Evolutionary conservation across 192 early-diverging fungal species (phyloP).

Genomic region (Umbelopsis sp.): DNA sequence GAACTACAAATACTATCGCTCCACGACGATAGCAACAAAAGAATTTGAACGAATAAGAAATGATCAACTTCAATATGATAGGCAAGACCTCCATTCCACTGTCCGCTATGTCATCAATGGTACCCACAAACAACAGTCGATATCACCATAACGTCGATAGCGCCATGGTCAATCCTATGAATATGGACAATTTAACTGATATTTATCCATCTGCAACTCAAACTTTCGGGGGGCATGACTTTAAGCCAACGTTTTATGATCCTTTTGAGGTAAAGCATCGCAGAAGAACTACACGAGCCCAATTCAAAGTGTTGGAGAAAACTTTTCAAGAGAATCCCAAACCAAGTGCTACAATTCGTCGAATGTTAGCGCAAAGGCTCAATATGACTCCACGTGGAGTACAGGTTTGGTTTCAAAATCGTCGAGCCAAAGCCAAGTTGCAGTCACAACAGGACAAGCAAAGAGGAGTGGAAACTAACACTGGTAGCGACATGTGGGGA

Average conservation of each 20-base stretch:
- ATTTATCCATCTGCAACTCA: background rate
- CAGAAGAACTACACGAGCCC: slow-evolving; percentile 69
- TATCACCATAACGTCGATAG: background rate
- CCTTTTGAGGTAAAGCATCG: slow-evolving; percentile 80
- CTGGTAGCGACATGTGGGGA: background rate
- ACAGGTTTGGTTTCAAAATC: slow-evolving; percentile 88
- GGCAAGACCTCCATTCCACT: background rate
- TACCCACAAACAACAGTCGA: background rate
- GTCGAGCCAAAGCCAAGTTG: slow-evolving; percentile 72
- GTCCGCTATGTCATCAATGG: background rate
- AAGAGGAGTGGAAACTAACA: background rate
- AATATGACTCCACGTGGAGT: slow-evolving; percentile 75
- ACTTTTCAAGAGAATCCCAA: slow-evolving; percentile 70
- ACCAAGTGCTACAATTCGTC: slow-evolving; percentile 65
- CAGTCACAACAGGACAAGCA: slow-evolving; percentile 20
- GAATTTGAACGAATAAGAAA: background rate
- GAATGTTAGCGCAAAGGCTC: slow-evolving; percentile 58
- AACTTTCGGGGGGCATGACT: slow-evolving; percentile 33
- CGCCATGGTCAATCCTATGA: background rate
- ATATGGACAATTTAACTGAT: background rate
- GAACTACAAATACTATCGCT: too few species aligned
- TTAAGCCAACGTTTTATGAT: slow-evolving; percentile 72
- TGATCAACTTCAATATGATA: background rate
- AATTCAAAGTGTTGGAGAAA: slow-evolving; percentile 71
- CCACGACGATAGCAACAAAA: too few species aligned